Conservation (phyloP, 345 rosid species). For the Limnanthes douglasii region DNA sequence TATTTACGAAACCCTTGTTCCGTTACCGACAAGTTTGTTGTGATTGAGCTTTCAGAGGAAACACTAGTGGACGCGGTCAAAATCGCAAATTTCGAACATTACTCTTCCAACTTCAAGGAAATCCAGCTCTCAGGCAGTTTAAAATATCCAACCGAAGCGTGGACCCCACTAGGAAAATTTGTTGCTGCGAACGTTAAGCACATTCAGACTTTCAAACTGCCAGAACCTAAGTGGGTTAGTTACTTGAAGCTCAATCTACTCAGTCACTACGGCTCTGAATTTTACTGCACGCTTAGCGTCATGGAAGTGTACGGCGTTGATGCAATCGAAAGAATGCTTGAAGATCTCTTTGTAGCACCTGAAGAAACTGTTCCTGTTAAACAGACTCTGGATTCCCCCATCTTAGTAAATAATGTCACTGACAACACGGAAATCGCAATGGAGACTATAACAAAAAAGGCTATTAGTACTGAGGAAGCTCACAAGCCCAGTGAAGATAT, state of each 20-base stretch:
- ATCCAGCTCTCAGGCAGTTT: slow-evolving; percentile 68
- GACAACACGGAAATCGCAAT: slow-evolving; percentile 9
- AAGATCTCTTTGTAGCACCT: slow-evolving; percentile 60
- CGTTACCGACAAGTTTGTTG: slow-evolving; percentile 51
- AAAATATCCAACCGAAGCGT: slow-evolving; percentile 55
- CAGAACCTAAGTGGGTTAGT: slow-evolving; percentile 86
- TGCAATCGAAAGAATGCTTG: slow-evolving; percentile 88
- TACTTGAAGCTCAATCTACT: slow-evolving; percentile 58
- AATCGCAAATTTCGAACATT: slow-evolving; percentile 80
- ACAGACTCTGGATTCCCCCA: slow-evolving; percentile 20
- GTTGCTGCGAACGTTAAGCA: slow-evolving; percentile 67
- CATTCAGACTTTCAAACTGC: slow-evolving; percentile 54
- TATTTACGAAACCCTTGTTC: slow-evolving; percentile 86
- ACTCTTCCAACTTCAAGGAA: slow-evolving; percentile 77
- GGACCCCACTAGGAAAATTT: slow-evolving; percentile 49
- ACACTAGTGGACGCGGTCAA: slow-evolving; percentile 79
- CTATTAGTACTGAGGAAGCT: slow-evolving; percentile 16
- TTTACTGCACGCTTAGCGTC: slow-evolving; percentile 81
- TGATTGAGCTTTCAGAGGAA: slow-evolving; percentile 78
- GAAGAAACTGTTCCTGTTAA: slow-evolving; percentile 23
- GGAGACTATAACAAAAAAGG: slow-evolving; percentile 6
- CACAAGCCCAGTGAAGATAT: slow-evolving; percentile 18
- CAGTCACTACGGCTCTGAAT: slow-evolving; percentile 87
- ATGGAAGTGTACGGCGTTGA: slow-evolving; percentile 83
- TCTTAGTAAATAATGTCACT: slow-evolving; percentile 15